Evolutionary conservation across 2,329 filamentous ascomycete genomes (phyloP), one percentile per base, ranked within the genome.

Genomic region (Malbranchea zuffiana): DNA sequence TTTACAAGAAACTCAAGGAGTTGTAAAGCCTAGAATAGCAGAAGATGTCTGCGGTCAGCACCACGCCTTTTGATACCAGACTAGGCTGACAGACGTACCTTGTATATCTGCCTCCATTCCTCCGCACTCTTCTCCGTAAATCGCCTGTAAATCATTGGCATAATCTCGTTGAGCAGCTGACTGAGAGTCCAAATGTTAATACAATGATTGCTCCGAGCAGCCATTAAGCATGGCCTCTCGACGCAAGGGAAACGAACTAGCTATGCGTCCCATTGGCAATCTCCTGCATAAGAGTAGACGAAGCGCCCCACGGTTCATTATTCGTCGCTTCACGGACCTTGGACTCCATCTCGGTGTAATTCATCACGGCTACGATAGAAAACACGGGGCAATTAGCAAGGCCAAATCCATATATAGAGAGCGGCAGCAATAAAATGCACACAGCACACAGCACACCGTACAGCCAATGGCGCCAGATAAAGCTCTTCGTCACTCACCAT

Each of bases 21-120:
- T 70, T 96, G 90, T 16, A 98, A 78, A 6, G 71, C 71, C 74
- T 78, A 43, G 16, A 7, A 4, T 23, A 36, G 15, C n/a, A n/a
- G n/a, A n/a, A n/a, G n/a, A n/a, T n/a, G n/a, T n/a, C n/a, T n/a
- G n/a, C n/a, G n/a, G n/a, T n/a, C n/a, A n/a, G n/a, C n/a, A n/a
- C n/a, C n/a, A n/a, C n/a, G n/a, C n/a, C n/a, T n/a, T n/a, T n/a
- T n/a, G n/a, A n/a, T n/a, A n/a, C n/a, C n/a, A n/a, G n/a, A n/a
- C n/a, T n/a, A n/a, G n/a, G n/a, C n/a, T n/a, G n/a, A 18, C 4
- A 16, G 29, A 26, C 28, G 40, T 52, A 85, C 81, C 70, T 98
- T 98, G 74, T 98, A 98, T 56, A 98, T 98, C 62, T 98, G 90
- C 49, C 90, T 77, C 90, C 90, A 98, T 65, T 98, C 90, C 59